Conservation (phyloP, 2,329 filamentous ascomycete genomes). For the Lecanicillium sp. region DNA sequence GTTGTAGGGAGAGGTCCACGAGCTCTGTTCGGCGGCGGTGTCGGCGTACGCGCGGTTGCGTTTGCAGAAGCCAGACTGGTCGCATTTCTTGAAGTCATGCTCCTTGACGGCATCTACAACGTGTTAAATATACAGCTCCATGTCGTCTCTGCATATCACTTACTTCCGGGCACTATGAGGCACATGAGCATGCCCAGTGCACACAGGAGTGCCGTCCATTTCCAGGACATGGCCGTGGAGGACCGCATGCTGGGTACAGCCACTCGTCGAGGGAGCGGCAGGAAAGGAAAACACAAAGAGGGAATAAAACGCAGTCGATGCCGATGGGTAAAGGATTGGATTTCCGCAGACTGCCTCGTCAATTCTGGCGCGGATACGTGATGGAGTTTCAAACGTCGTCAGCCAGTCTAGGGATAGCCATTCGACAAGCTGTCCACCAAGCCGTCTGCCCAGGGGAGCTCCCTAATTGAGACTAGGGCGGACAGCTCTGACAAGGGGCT, state of each 20-base stretch:
- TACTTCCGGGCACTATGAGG: conserved; percentile 59
- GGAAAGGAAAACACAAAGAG: no score
- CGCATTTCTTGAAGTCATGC: conserved; percentile 94
- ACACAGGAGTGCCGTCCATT: conserved; percentile 57
- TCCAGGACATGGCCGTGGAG: no score
- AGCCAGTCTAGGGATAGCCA: not conserved
- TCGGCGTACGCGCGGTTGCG: conserved; percentile 90
- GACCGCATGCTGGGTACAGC: no score
- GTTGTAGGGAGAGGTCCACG: conserved; percentile 76
- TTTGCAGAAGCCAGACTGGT: conserved; percentile 94
- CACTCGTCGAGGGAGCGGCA: no score
- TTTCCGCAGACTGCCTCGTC: no score
- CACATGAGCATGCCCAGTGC: conserved; percentile 51
- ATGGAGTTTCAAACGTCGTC: no score
- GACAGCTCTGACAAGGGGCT: no score
- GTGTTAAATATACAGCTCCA: conserved; percentile 11
- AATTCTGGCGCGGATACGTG: no score
- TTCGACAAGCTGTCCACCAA: conserved; percentile 9
- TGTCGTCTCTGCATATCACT: not conserved
- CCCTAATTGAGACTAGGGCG: conserved; percentile 5
- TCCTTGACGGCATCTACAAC: conserved; percentile 75
- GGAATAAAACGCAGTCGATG: no score
- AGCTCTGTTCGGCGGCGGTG: conserved; percentile 54
- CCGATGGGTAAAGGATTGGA: no score
- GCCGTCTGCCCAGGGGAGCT: conserved; percentile 2